Evolutionary conservation across 2,329 filamentous ascomycete genomes (phyloP), one percentile per base, ranked within the genome.

Genomic region (Orbilia blumenaviensis): DNA sequence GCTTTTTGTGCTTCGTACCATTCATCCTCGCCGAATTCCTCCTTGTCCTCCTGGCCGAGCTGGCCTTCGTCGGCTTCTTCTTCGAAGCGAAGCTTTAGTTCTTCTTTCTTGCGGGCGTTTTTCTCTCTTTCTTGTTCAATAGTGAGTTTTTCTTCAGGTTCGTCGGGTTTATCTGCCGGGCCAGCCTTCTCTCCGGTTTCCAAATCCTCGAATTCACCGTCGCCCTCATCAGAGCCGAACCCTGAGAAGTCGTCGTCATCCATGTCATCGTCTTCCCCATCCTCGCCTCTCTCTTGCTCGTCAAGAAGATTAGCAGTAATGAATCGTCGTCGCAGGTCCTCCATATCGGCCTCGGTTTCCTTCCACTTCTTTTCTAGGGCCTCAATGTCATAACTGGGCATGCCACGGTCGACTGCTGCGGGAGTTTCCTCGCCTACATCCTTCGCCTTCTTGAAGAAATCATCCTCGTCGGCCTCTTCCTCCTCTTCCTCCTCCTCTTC

Each of bases 1-100:
- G 95, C 92, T 84, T 99, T 99, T 82, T 99, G 95, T 27, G 92
- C 89, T 81, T 98, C 95, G 82, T 99, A 99, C 96, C 96, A 99
- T 67, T 99, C 92, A 82, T 99, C 95, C 83, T 99, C 95, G 62
- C 94, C 95, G 81, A 96, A 98, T 81, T 96, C 91, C 63, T 94
- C 89, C 4, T 89, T 86, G 2, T 87, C 87, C 23, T 78, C 79
- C 32, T 77, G 68, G 12, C 71, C 75, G 3, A 78, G 67, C 44
- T 77, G 52, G 34, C 87, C 90, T 82, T 99, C 95, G n/a, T 92
- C 88, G 81, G 99, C 95, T 85, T 99, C 95, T 83, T 98, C 94
- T 81, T 99, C 95, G 81, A 99, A 99, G 0, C 96, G 89, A 62
- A 96, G 86, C 82, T 93, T 96, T 63, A 99, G 88, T 82, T 99